These are phyloP conservation scores for Vitis riparia DNA, from an alignment of 164 flowering plant species.

Conservation along the genomic window DNA sequence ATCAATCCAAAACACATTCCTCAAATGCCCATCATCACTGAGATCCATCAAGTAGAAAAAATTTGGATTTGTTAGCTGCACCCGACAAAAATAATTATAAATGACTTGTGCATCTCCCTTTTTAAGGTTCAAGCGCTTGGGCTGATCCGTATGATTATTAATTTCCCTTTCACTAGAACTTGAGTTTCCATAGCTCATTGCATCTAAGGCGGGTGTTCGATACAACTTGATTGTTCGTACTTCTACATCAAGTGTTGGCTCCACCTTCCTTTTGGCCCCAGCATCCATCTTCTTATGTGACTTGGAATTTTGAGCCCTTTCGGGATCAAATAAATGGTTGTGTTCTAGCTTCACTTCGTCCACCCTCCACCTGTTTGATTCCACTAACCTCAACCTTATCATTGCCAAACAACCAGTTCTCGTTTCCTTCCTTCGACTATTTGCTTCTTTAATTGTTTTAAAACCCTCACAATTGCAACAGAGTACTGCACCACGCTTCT, in stretches of 20 bases:
- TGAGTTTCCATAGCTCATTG: conserved; percentile 28
- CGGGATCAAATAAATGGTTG: conserved; percentile 66
- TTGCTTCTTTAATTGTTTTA: conserved; percentile 50
- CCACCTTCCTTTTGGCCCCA: conserved; percentile 46
- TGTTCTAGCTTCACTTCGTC: conserved; percentile 70
- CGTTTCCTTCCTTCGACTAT: conserved; percentile 48
- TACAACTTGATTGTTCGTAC: conserved; percentile 50
- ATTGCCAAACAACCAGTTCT: conserved; percentile 68
- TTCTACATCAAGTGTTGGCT: conserved; percentile 46
- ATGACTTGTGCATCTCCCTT: conserved; percentile 50
- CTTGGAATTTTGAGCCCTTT: conserved; percentile 58
- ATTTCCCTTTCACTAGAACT: conserved; percentile 27
- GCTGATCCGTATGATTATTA: conserved; percentile 13
- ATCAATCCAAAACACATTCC: conserved; percentile 76
- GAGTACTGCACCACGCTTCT: conserved; percentile 68
- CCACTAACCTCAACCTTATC: conserved; percentile 64
- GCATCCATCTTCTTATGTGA: conserved; percentile 55
- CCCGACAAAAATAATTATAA: conserved; percentile 36
- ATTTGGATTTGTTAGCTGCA: conserved; percentile 50
- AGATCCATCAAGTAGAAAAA: conserved; percentile 64
- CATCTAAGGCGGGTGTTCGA: conserved; percentile 31
- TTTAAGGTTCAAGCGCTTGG: conserved; percentile 43
- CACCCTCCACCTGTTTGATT: conserved; percentile 59
- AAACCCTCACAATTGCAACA: conserved; percentile 78
- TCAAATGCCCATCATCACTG: conserved; percentile 49